phyloP scores from a whole-genome alignment of 1,284 basidiomycete genomes.

The Rhodotorula glutinis region DNA sequence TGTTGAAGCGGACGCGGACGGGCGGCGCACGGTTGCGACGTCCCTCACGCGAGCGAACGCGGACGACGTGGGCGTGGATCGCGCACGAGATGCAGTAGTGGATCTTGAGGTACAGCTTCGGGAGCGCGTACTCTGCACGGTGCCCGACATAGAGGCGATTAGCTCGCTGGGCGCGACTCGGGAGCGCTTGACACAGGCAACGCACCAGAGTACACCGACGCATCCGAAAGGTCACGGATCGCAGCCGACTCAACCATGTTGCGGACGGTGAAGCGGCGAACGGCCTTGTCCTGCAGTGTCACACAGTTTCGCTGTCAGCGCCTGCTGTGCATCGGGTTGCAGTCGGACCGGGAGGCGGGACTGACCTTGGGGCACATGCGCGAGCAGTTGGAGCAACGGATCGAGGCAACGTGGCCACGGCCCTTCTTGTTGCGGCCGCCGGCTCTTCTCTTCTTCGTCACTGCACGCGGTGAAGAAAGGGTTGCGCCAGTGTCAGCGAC shows the following conservation, averaged over 20 bases:
- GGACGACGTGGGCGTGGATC: constrained; percentile 98
- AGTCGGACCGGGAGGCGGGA: not conserved
- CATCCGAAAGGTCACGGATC: constrained; percentile 95
- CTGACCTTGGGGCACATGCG: constrained; percentile 63
- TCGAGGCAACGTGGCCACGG: constrained; percentile 88
- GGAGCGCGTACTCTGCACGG: constrained; percentile 96
- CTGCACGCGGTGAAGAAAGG: constrained; percentile 5
- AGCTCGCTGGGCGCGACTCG: too few species aligned
- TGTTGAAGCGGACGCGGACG: constrained; percentile 94
- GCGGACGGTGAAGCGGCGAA: constrained; percentile 99
- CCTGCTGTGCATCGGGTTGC: too few species aligned
- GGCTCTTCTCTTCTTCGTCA: constrained; percentile 99
- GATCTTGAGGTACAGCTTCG: constrained; percentile 99
- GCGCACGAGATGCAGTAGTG: constrained; percentile 99
- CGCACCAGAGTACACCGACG: constrained; percentile 86
- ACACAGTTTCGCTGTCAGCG: too few species aligned
- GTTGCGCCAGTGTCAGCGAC: too few species aligned
- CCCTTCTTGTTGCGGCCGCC: constrained; percentile 97
- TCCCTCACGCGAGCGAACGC: constrained; percentile 82
- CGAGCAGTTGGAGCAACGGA: constrained; percentile 93
- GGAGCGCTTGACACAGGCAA: too few species aligned
- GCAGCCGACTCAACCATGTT: constrained; percentile 99
- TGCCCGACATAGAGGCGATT: too few species aligned
- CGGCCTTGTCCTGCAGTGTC: constrained; percentile 97
- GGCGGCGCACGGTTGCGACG: constrained; percentile 95